Evolutionary conservation across 352 stramenopile species (phyloP), one percentile per base, ranked within the genome.

Genomic region (Pythium pyrilobum): DNA sequence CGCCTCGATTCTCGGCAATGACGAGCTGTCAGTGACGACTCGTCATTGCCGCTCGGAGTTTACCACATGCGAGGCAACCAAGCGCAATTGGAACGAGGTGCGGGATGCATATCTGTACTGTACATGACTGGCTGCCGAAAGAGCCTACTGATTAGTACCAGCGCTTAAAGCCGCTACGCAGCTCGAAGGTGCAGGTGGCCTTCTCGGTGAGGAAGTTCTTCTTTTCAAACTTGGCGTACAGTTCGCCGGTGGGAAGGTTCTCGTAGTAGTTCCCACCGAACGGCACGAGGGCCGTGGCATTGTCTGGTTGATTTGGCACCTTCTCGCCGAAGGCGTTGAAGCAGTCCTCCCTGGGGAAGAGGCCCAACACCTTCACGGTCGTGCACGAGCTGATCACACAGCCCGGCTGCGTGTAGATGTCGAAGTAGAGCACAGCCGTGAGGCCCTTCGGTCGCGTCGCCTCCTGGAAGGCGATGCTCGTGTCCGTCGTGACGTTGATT

Each of bases 231-330:
- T 79, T 81, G 56, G 72, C 64, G 55, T 81, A 84, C 38, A 84
- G 69, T 37, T 81, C 71, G 11, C 73, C 68, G n/a, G 47, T 52
- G 0, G 73, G 73, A 23, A 81, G n/a, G 34, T 79, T 61, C 41
- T 78, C 71, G 52, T 79, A 84, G 58, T 81, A 84, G 40, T 77
- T 77, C 27, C 73, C 73, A 18, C 73, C 73, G 65, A 81, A 84
- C 55, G 75, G 53, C 27, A 83, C 68, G 28, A 60, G 49, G 8
- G 64, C 62, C 16, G 62, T 71, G 21, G 56, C 50, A 21, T 65
- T 67, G 32, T 81, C 73, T 0, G 67, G 59, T 39, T 81, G 67
- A 54, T 76, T 53, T 3, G 68, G 51, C 24, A 21, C 20, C 29
- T 71, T 72, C 25, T 60, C 45, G 43, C 64, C 50, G 37, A 74